Evolutionary conservation across 2,329 filamentous ascomycete genomes (phyloP).

Genomic region (Dactylellina parvicollis): DNA sequence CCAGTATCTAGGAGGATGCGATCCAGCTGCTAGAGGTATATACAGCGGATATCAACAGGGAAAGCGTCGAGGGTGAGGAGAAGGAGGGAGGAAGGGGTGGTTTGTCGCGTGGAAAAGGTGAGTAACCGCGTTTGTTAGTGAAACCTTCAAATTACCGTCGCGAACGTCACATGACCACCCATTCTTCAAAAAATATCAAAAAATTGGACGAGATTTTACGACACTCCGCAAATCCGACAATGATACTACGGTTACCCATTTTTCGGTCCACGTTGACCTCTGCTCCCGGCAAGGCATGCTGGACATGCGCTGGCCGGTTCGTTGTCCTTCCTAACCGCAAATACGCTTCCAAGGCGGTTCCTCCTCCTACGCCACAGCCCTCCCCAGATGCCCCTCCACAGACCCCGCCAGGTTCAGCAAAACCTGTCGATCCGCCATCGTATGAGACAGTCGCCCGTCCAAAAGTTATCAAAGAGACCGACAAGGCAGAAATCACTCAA

Average conservation of each 20-base stretch:
- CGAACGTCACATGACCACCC: slow-evolving; percentile 43
- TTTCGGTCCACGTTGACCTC: slow-evolving; percentile 9
- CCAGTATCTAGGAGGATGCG: not conserved
- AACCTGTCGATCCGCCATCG: slow-evolving; percentile 1
- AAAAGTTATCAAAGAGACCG: slow-evolving; percentile 12
- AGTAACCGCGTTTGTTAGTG: slow-evolving; percentile 30
- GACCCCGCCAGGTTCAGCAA: slow-evolving; percentile 10
- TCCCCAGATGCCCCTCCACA: slow-evolving; percentile 20
- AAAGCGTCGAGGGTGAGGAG: not conserved
- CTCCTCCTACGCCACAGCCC: slow-evolving; percentile 2
- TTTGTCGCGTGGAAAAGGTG: slow-evolving; percentile 21
- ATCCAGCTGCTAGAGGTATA: not conserved
- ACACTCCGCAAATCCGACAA: not conserved
- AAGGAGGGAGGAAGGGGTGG: not conserved
- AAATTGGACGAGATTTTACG: slow-evolving; percentile 7
- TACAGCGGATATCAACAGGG: not conserved
- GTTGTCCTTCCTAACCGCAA: slow-evolving; percentile 1
- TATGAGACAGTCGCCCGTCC: slow-evolving; percentile 38
- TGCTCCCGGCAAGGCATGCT: slow-evolving; percentile 19
- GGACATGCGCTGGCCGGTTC: slow-evolving; percentile 10
- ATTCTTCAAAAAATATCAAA: slow-evolving; percentile 13
- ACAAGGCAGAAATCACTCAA: slow-evolving; percentile 58
- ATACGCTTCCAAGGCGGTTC: slow-evolving; percentile 30
- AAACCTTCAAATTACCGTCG: slow-evolving; percentile 16
- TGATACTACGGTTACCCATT: slow-evolving; percentile 42